Percentiles rank a stretch among this genome's conserved stretches.
These are phyloP conservation scores for Colletotrichum horii DNA, from an alignment of 2,329 filamentous ascomycete genomes.

Conservation along the genomic window DNA sequence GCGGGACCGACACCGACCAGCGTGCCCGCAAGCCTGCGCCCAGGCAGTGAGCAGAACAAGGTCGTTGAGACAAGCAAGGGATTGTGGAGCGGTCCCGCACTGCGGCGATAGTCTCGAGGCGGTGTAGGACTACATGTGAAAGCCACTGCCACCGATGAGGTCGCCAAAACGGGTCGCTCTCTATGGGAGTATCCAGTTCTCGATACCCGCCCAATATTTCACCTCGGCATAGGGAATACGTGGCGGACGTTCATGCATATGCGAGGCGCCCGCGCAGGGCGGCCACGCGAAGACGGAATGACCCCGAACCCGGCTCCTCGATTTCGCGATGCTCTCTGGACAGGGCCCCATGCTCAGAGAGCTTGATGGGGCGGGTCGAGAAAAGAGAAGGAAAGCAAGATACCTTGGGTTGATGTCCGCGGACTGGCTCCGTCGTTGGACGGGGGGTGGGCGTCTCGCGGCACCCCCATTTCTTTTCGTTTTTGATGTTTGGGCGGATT, in stretches of 20 bases:
- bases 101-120: conserved; percentile 14
- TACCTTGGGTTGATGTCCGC: conserved; percentile 17
- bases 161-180: background rate
- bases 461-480: conserved; percentile 5
- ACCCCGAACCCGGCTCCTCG: background rate
- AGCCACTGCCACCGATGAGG: background rate
- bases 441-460: background rate
- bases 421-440: conserved; percentile 17
- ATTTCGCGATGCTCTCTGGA: background rate
- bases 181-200: background rate
- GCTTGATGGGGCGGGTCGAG: background rate
- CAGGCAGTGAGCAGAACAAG: conserved; percentile 59
- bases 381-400: conserved; percentile 5
- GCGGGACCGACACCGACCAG: conserved; percentile 32
- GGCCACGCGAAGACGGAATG: background rate
- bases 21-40: conserved; percentile 58
- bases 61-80: conserved; percentile 69
- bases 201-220: background rate
- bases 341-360: background rate
- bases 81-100: conserved; percentile 52
- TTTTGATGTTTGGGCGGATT: conserved; percentile 1
- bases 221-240: background rate
- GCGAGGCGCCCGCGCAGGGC: conserved; percentile 1
- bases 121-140: background rate
- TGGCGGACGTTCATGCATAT: background rate